Conservation (phyloP, 1,284 basidiomycete species). For the Apiotrichum mycotoxinovorans region DNA sequence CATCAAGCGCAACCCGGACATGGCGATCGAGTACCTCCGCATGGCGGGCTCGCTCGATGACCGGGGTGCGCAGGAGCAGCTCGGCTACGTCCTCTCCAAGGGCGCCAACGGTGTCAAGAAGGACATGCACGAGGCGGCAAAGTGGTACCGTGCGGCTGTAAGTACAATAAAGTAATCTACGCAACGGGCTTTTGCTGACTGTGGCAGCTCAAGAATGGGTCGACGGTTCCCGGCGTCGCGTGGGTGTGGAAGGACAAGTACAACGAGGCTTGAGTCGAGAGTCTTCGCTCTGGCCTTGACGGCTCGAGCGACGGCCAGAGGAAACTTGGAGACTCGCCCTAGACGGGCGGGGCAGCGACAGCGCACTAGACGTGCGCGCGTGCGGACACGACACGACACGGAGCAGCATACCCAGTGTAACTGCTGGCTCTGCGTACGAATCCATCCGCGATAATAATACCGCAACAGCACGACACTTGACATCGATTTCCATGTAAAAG, state of each 20-base stretch:
- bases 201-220: conserved; percentile 26
- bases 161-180: background rate
- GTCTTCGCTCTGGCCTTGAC: background rate
- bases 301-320: background rate
- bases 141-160: conserved; percentile 49
- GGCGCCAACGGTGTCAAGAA: conserved; percentile 46
- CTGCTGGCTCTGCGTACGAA: too few relatives aligned
- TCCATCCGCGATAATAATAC: too few relatives aligned
- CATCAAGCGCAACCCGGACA: conserved; percentile 40
- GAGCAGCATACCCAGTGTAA: too few relatives aligned
- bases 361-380: too few relatives aligned
- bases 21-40: conserved; percentile 43
- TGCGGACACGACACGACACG: too few relatives aligned
- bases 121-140: conserved; percentile 49
- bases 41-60: conserved; percentile 46
- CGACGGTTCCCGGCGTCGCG: conserved; percentile 44
- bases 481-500: too few relatives aligned
- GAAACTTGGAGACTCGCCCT: too few relatives aligned
- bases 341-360: too few relatives aligned
- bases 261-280: conserved; percentile 2
- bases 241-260: conserved; percentile 48
- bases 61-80: conserved; percentile 45
- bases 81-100: conserved; percentile 45
- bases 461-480: too few relatives aligned
- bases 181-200: background rate